phyloP scores from a whole-genome alignment of 1,284 basidiomycete species.

The Microbotryomycetes sp. region DNA sequence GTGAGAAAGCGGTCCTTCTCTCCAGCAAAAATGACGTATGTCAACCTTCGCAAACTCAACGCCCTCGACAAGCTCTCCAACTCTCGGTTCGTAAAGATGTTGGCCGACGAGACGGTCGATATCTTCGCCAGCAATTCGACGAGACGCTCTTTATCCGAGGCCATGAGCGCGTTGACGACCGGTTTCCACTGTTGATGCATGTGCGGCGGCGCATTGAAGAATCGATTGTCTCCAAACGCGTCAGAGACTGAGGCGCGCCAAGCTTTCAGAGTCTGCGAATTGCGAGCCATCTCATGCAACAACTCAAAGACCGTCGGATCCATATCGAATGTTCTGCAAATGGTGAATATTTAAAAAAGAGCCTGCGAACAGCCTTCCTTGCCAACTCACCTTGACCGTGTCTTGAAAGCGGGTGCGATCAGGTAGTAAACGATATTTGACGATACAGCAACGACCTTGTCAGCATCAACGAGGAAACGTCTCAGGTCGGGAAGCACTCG shows the following conservation, averaged over 20 bases:
- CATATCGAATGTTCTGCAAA: conserved; percentile 39
- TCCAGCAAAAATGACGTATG: conserved; percentile 73
- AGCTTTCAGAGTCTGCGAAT: conserved; percentile 69
- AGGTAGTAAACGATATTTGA: conserved; percentile 80
- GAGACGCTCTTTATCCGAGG: conserved; percentile 79
- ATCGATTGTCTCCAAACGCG: conserved; percentile 71
- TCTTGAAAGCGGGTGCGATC: conserved; percentile 68
- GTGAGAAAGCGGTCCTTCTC: conserved; percentile 85
- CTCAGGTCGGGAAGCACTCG: conserved; percentile 68
- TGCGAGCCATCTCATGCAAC: conserved; percentile 66
- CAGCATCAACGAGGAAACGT: conserved; percentile 72
- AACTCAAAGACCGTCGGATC: conserved; percentile 55
- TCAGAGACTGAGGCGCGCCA: conserved; percentile 79
- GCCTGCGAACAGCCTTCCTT: not conserved
- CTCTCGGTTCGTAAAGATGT: conserved; percentile 94
- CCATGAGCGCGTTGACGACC: conserved; percentile 71
- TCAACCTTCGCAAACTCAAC: conserved; percentile 76
- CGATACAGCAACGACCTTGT: conserved; percentile 70
- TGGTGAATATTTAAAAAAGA: not conserved
- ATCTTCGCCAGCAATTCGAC: conserved; percentile 74
- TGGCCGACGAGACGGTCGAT: conserved; percentile 77
- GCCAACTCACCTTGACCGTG: conserved; percentile 53
- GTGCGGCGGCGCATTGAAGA: conserved; percentile 66
- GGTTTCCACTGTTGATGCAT: conserved; percentile 63
- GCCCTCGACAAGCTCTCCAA: conserved; percentile 86